Base-by-base conservation (phyloP, 495 filamentous ascomycete species). In the Amniculicola lignicola region DNA sequence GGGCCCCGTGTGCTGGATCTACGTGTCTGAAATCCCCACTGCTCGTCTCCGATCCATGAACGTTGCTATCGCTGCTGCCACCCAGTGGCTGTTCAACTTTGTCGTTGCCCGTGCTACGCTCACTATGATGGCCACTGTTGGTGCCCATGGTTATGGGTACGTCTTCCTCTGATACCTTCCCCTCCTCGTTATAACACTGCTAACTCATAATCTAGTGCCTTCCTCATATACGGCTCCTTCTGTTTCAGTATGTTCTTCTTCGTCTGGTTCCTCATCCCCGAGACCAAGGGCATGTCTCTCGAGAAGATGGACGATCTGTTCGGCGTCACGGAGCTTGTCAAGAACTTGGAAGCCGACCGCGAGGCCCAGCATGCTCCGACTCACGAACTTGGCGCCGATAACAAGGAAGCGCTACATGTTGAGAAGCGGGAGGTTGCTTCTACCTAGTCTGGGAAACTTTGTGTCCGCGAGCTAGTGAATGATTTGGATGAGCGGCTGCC, bases 71-170 rank as follows among this genome's bases (percentile, higher is more conserved):
- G 69, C 59, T 1, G 68, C 69, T 0, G 66, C 69, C 7, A 70
- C 68, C 23, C 69, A 72, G 44, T 72, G 70, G 70, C 59, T 71
- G 23, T 72, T 72, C 57, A 70, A 72, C 38, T 65, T 72, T 19
- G 67, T 72, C 11, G 62, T 72, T 25, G 68, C 70, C 14, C 42
- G 63, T 10, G 58, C 65, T 6, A 65, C 64, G 16, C 68, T 63
- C 1, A 64, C 50, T 35, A 68, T 70, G 67, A 48, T 72, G 14
- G 59, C 46, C 1, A 66, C 54, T 0, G 55, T 64, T 7, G 68
- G 68, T 1, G 19, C 21, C 29, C 27, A 56, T n/a, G 68, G 68
- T 25, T 68, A 70, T 51, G 66, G 67, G 51, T 64, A 52, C 16
- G 48, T 62, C 18, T 38, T 11, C 9, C 28, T 29, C 33, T 19